Conservation (phyloP, 2,329 filamentous ascomycete genomes). For the Alternaria arborescens region DNA sequence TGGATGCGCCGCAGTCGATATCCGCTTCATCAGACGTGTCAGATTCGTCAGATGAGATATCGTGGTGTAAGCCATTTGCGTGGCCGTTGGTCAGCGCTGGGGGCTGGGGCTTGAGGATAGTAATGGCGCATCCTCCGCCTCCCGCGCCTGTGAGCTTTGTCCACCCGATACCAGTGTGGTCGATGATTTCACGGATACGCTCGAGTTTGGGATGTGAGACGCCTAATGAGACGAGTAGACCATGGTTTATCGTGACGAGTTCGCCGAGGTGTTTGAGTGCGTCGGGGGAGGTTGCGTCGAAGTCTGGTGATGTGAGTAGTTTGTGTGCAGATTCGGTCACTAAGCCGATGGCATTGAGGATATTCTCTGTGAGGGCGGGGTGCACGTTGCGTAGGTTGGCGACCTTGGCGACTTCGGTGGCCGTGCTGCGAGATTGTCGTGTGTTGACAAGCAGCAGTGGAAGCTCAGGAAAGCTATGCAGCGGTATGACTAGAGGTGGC, state of each 20-base stretch:
- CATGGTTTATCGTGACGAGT: slow-evolving; percentile 93
- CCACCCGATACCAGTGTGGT: slow-evolving; percentile 90
- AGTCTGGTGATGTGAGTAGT: slow-evolving; percentile 67
- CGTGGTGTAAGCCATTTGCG: slow-evolving; percentile 32
- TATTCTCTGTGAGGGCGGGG: slow-evolving; percentile 78
- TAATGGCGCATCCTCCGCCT: slow-evolving; percentile 95
- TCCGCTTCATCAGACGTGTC: slow-evolving; percentile 39
- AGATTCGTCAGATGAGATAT: slow-evolving; percentile 34
- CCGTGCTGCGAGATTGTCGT: slow-evolving; percentile 84
- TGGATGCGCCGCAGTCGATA: slow-evolving; percentile 37
- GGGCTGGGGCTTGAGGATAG: slow-evolving; percentile 75
- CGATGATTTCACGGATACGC: slow-evolving; percentile 82
- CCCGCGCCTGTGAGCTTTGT: slow-evolving; percentile 97
- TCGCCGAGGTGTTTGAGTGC: slow-evolving; percentile 80
- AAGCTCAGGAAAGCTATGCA: slow-evolving; percentile 91
- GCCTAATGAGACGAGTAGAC: slow-evolving; percentile 86
- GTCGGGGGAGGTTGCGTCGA: slow-evolving; percentile 70
- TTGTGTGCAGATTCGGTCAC: slow-evolving; percentile 68
- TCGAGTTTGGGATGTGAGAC: slow-evolving; percentile 95
- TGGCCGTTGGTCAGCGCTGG: slow-evolving; percentile 56
- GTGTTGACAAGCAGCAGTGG: slow-evolving; percentile 92
- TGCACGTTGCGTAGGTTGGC: slow-evolving; percentile 73
- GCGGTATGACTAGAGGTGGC: slow-evolving; percentile 76
- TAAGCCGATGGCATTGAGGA: slow-evolving; percentile 85
- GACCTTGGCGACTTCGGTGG: slow-evolving; percentile 87